phyloP scores from a whole-genome alignment of 148 eudicot genomes.

The Rhododendron griersonianum region DNA sequence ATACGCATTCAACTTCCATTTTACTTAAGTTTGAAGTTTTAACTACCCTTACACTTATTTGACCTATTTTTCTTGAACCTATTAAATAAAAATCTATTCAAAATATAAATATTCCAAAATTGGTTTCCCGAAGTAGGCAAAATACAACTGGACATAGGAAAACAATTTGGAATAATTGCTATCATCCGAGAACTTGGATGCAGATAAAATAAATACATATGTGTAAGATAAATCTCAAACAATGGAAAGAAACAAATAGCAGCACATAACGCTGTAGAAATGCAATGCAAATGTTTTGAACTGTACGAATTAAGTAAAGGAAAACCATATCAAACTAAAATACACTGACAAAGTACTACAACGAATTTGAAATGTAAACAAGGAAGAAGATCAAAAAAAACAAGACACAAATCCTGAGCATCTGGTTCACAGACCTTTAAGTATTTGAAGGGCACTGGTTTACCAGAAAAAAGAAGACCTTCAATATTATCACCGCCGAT shows the following conservation, averaged over 20 bases:
- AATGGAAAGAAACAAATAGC: not conserved
- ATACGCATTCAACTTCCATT: not conserved
- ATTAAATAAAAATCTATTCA: not conserved
- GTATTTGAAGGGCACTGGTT: conserved; percentile 62
- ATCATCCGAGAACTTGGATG: not conserved
- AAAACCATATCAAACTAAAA: not conserved
- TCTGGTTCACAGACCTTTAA: conserved; percentile 57
- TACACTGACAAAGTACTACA: not conserved
- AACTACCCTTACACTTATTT: not conserved
- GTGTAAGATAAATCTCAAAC: not conserved
- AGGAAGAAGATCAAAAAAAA: not conserved
- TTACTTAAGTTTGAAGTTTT: not conserved
- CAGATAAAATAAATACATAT: not conserved
- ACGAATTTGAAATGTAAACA: not conserved
- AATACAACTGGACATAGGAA: not conserved
- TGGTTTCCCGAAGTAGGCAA: not conserved
- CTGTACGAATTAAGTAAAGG: not conserved
- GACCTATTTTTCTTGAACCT: not conserved
- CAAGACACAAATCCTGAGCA: not conserved
- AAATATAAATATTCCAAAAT: not conserved
- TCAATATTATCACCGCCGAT: conserved; percentile 83
- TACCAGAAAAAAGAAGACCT: conserved; percentile 79
- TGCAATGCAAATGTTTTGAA: not conserved
- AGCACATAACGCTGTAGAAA: not conserved
- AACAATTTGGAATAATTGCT: not conserved